These are phyloP conservation scores for Albatrellus sp. DNA, from an alignment of 1,284 basidiomycete genomes.

Conservation along the genomic window DNA sequence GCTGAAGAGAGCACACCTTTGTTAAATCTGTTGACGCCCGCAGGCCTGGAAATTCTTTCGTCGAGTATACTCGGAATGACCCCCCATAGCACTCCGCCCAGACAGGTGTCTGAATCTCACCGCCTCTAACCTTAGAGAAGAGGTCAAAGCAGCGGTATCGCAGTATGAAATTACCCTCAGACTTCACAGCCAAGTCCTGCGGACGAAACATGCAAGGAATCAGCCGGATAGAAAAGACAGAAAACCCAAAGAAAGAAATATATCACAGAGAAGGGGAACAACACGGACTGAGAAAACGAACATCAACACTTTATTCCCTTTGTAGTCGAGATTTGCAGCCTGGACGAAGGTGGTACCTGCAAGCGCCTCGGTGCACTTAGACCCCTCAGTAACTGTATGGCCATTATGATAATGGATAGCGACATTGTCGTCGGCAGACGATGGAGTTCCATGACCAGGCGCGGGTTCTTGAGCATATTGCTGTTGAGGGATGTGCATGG, in stretches of 20 bases:
- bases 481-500: constrained; percentile 5
- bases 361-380: constrained; percentile 40
- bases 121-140: constrained; percentile 28
- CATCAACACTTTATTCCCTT: constrained; percentile 46
- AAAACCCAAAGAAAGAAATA: constrained; percentile 1
- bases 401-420: constrained; percentile 27
- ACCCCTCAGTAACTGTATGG: constrained; percentile 31
- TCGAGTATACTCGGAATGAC: constrained; percentile 59
- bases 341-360: constrained; percentile 58
- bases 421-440: constrained; percentile 11
- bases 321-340: constrained; percentile 42
- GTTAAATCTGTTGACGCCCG: constrained; percentile 63
- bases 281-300: constrained; percentile 60
- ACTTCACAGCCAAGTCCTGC: constrained; percentile 44
- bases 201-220: neutral
- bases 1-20: constrained; percentile 32
- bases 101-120: constrained; percentile 28
- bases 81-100: constrained; percentile 64
- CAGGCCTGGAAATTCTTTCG: constrained; percentile 69
- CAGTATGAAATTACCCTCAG: constrained; percentile 52
- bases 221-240: neutral
- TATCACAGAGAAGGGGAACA: constrained; percentile 8
- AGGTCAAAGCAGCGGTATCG: constrained; percentile 61
- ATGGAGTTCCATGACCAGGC: neutral
- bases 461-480: constrained; percentile 4